Percentiles rank a stretch among this genome's conserved stretches.
phyloP scores from a whole-genome alignment of 441 rosid species.

The Euphorbia schlechtendalii region DNA sequence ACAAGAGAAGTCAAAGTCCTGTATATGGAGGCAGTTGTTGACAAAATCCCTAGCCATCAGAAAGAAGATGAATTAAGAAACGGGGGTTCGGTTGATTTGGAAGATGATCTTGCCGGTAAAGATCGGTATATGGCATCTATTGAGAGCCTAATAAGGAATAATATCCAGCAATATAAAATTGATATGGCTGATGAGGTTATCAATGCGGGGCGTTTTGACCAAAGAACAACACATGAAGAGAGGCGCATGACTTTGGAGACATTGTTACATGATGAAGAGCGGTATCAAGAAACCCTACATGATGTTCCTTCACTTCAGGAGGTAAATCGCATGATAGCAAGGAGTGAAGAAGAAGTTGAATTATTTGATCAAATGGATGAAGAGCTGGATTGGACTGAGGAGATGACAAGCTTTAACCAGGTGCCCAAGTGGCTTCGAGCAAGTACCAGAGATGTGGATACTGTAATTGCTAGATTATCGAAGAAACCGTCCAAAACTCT shows the following conservation, averaged over 20 bases:
- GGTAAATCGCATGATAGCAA: conserved; percentile 97
- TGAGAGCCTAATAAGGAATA: conserved; percentile 98
- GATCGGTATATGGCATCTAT: conserved; percentile 98
- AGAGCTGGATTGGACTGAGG: conserved; percentile 89
- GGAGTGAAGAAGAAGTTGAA: conserved; percentile 94
- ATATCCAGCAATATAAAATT: conserved; percentile 98
- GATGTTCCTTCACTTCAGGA: conserved; percentile 95
- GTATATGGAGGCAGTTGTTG: conserved; percentile 99
- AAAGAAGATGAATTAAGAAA: conserved; percentile 93
- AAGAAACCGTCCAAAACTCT: conserved; percentile 83
- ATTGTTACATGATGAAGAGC: conserved; percentile 94
- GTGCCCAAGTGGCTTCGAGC: conserved; percentile 99
- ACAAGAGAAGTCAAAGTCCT: conserved; percentile 95
- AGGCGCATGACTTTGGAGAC: conserved; percentile 97
- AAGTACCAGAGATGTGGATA: conserved; percentile 74
- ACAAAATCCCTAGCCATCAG: conserved; percentile 82
- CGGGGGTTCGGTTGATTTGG: conserved; percentile 75
- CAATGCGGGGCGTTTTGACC: conserved; percentile 99
- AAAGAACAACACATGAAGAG: conserved; percentile 99
- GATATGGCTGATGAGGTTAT: conserved; percentile 99
- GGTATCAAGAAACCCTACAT: conserved; percentile 95
- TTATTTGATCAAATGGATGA: conserved; percentile 99
- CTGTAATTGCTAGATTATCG: conserved; percentile 63
- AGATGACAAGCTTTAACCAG: conserved; percentile 87
- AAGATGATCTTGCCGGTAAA: conserved; percentile 98